Evolutionary conservation across 2,329 filamentous ascomycete species (phyloP), one percentile per base, ranked within the genome.

Genomic region (Cladosporium cucumerinum): DNA sequence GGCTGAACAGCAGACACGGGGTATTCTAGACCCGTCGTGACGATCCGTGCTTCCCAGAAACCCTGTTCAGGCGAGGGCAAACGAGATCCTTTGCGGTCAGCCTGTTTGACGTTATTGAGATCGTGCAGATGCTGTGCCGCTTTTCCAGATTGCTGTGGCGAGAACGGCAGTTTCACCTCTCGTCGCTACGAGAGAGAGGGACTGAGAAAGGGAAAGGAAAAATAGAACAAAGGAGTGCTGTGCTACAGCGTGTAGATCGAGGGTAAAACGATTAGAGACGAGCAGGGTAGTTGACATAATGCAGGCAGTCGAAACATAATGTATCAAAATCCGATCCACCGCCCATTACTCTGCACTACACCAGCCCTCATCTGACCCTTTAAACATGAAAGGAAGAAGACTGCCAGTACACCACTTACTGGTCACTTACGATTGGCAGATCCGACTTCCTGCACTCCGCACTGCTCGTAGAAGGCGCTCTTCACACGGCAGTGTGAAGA

Each of bases 231-330:
- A 28, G 25, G 48, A 28, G 23, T 18, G 48, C 7, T 52, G 16
- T 32, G 18, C 8, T 32, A 23, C 14, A 32, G 51, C 51, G 51
- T 54, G 3, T 8, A 7, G 6, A 18, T n/a, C 21, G 26, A 26
- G 18, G 28, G 18, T 30, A 54, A 12, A 28, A 30, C 5, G 25
- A 10, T 11, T 54, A 3, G 26, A 54, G 32, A 32, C 26, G n/a
- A 32, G 51, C 51, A 54, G 51, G 51, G 18, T 32, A n/a, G 18
- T 21, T 30, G 51, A 54, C 28, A 32, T n/a, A 54, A 28, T 28
- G 51, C 51, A 28, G 51, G 25, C 51, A 54, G 28, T 54, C 51
- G 51, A 54, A 54, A 54, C 51, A 54, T 54, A 30, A 54, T 30
- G 26, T 54, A 54, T 54, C 51, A 54, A 54, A 8, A 28, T 54